Percentiles rank a stretch among this genome's conserved stretches.
Evolutionary conservation across 2,329 filamentous ascomycete species (phyloP).

Genomic region (Macrophomina pseudophaseolina): DNA sequence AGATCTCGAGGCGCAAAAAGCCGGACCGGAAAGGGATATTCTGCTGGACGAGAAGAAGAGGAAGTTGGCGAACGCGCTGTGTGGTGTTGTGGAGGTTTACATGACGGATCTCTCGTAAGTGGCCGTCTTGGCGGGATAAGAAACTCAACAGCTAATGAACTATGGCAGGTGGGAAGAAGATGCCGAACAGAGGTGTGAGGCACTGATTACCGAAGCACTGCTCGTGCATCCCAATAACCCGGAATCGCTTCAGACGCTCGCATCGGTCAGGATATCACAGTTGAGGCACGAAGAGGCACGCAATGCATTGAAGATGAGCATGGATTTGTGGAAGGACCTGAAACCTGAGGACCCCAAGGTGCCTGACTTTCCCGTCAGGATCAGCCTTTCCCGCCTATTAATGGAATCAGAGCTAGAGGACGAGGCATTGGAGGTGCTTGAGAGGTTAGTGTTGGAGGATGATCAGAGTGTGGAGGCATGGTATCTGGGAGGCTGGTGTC

Average conservation of each 20-base stretch:
- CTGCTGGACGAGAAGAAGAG: constrained; percentile 71
- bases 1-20: constrained; percentile 58
- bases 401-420: constrained; percentile 90
- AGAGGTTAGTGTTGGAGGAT: constrained; percentile 83
- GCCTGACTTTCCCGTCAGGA: constrained; percentile 84
- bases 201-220: constrained; percentile 87
- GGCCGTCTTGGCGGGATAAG: background rate
- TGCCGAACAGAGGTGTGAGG: constrained; percentile 86
- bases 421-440: constrained; percentile 82
- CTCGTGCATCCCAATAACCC: constrained; percentile 79
- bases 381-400: constrained; percentile 81
- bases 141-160: background rate
- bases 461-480: constrained; percentile 94
- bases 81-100: constrained; percentile 93
- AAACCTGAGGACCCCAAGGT: constrained; percentile 73
- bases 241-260: constrained; percentile 94
- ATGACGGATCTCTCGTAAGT: constrained; percentile 93
- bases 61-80: constrained; percentile 89
- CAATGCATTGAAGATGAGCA: constrained; percentile 76
- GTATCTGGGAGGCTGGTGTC: constrained; percentile 95
- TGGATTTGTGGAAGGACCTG: constrained; percentile 82
- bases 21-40: constrained; percentile 43
- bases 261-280: constrained; percentile 92
- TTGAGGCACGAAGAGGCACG: constrained; percentile 76
- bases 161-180: constrained; percentile 73